Base-by-base conservation (phyloP, 2,329 filamentous ascomycete species). In the Conoideocrella luteorostrata region DNA sequence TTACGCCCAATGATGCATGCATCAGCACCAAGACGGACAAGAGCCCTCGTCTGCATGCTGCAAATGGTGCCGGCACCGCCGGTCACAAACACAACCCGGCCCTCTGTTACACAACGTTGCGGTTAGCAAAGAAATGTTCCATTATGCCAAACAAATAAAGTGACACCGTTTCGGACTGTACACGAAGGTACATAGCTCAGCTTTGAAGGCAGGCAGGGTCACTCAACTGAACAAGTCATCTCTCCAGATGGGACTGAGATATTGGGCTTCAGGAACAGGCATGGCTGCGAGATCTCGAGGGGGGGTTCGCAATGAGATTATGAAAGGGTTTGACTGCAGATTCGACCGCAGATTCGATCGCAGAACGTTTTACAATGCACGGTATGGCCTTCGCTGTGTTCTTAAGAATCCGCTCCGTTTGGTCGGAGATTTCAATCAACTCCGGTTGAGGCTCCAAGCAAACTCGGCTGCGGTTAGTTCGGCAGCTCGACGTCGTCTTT, bases 1-100 rank as follows among this genome's bases (percentile, higher is more conserved):
- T 88, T 95, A 54, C 93, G 84, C 32, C 93, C 93, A 45, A 97
- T 78, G 58, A 98, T 97, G 66, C 87, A 95, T 39, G 93, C 93
- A 56, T 97, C 84, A 35, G 89, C 91, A 42, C 93, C 93, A 7
- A 98, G 80, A 50, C 90, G 78, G 20, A 98, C 89, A 47, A 98
- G 72, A 4, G 93, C 93, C 51, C 89, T 80, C 24, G 95, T 93
- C 70, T 97, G 93, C 44, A 87, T 89, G 56, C 86, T 93, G 71
- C 93, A 96, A 59, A 98, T 97, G 21, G 86, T 84, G 44, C 93
- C 91, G 5, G 89, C 89, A 41, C 93, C 93, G 46, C 93, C 93
- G 4, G 93, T 98, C 58, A 94, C 94, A 67, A 97, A 95, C 53
- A 91, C 79, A 35, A 97, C 90, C 58, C 93, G 91, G 61, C 84